Evolutionary conservation across 2,329 filamentous ascomycete genomes (phyloP).

Genomic region (Paecilomyces dactylethromorphus): DNA sequence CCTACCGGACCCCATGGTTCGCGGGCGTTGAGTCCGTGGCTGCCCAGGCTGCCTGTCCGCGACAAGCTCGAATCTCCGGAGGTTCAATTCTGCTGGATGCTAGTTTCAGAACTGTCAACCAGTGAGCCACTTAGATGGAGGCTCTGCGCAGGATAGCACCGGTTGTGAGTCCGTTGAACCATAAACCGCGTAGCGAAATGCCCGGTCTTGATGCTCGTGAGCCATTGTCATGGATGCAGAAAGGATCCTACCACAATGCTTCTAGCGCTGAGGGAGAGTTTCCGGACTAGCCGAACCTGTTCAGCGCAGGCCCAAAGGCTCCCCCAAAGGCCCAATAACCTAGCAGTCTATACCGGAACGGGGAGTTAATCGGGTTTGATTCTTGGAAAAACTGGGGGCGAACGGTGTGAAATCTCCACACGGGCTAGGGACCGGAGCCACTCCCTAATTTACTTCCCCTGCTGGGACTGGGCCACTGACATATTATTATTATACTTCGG

Average conservation of each 20-base stretch:
- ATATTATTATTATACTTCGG: conserved; percentile 1
- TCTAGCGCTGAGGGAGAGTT: neutral
- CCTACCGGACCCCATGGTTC: neutral
- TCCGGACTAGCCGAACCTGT: neutral
- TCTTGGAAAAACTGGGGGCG: neutral
- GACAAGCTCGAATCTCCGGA: neutral
- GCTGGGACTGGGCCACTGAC: neutral
- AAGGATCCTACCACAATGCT: neutral
- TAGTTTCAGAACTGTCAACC: neutral
- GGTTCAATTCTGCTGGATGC: neutral
- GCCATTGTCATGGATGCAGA: neutral
- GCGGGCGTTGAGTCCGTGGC: neutral
- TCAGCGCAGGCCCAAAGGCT: neutral
- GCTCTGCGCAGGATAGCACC: neutral
- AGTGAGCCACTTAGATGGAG: neutral
- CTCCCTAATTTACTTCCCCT: neutral
- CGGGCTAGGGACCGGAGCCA: neutral
- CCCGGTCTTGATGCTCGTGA: neutral
- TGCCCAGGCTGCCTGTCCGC: neutral
- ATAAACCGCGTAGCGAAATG: neutral
- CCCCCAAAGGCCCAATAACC: neutral
- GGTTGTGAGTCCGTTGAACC: neutral
- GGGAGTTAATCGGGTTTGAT: neutral
- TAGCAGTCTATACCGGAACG: neutral
- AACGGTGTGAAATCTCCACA: neutral